Evolutionary conservation across 805 yeast species (phyloP).

Genomic region (Metschnikowia hibisci): DNA sequence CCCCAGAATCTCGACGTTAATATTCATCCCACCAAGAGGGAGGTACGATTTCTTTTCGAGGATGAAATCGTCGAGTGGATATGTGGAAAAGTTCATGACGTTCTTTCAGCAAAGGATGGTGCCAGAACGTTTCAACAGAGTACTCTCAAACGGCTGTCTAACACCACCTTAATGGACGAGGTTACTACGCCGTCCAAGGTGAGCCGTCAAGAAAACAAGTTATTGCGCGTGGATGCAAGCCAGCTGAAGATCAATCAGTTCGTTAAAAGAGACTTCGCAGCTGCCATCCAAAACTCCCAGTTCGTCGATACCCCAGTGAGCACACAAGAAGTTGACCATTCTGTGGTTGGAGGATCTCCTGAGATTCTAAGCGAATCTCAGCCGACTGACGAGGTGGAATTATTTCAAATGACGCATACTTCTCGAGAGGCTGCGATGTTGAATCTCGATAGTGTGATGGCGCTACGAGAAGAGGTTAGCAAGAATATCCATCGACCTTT

Average conservation of each 20-base stretch:
- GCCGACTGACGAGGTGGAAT: neutral
- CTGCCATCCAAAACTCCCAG: neutral
- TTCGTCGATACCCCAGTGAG: neutral
- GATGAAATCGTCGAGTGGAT: constrained; percentile 75
- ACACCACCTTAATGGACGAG: constrained; percentile 8
- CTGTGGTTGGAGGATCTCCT: neutral
- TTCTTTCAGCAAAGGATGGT: constrained; percentile 55
- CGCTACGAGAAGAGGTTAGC: constrained; percentile 51
- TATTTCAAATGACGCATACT: neutral
- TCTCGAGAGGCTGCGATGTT: constrained; percentile 36
- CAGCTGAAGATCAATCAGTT: constrained; percentile 42
- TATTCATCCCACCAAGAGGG: constrained; percentile 93
- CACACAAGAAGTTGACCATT: neutral
- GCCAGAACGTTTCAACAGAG: constrained; percentile 69
- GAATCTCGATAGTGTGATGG: constrained; percentile 54
- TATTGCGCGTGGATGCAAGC: constrained; percentile 67
- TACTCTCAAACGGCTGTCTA: constrained; percentile 25
- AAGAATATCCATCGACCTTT: constrained; percentile 45
- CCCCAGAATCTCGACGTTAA: constrained; percentile 84
- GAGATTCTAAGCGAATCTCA: neutral
- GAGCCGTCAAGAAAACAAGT: constrained; percentile 55
- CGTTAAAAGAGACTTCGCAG: constrained; percentile 7
- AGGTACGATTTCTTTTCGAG: constrained; percentile 80
- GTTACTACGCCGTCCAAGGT: constrained; percentile 20
- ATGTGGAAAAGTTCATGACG: constrained; percentile 44